A percentile compares a stretch with the other conserved stretches of the same genome.
Evolutionary conservation across 116 monocot species (phyloP).

Genomic region (Phalaenopsis hybrid): DNA sequence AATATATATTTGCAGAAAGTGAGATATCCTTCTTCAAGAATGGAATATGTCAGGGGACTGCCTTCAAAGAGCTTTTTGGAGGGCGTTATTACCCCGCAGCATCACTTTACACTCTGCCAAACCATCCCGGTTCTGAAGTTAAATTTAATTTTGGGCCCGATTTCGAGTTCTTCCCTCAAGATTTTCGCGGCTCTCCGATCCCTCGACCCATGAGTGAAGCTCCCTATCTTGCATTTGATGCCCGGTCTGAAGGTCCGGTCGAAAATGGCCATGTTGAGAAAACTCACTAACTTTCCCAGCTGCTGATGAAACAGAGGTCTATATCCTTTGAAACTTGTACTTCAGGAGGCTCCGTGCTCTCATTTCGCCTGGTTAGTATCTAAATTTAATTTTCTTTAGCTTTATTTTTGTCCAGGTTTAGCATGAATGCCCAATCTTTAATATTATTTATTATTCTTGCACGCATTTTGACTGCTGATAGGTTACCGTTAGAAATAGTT

Average conservation of each 20-base stretch:
- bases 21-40: constrained; percentile 96
- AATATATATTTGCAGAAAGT: constrained; percentile 48
- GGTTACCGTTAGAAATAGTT: background rate
- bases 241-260: constrained; percentile 24
- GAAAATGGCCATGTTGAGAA: constrained; percentile 58
- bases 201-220: constrained; percentile 77
- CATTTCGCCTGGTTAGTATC: background rate
- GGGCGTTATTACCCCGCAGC: constrained; percentile 95
- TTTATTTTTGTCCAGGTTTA: background rate
- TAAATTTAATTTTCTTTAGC: background rate
- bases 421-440: background rate
- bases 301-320: background rate
- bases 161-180: constrained; percentile 72
- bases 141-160: constrained; percentile 92
- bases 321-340: background rate
- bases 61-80: constrained; percentile 68
- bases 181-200: constrained; percentile 52
- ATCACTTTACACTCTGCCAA: constrained; percentile 91
- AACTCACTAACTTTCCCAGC: constrained; percentile 10
- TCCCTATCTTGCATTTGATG: constrained; percentile 58
- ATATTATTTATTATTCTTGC: background rate
- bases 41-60: constrained; percentile 82
- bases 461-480: background rate
- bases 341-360: background rate
- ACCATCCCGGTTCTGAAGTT: constrained; percentile 83